These are phyloP conservation scores for Brasenia schreberi DNA, from an alignment of 164 flowering plant genomes.

Conservation along the genomic window DNA sequence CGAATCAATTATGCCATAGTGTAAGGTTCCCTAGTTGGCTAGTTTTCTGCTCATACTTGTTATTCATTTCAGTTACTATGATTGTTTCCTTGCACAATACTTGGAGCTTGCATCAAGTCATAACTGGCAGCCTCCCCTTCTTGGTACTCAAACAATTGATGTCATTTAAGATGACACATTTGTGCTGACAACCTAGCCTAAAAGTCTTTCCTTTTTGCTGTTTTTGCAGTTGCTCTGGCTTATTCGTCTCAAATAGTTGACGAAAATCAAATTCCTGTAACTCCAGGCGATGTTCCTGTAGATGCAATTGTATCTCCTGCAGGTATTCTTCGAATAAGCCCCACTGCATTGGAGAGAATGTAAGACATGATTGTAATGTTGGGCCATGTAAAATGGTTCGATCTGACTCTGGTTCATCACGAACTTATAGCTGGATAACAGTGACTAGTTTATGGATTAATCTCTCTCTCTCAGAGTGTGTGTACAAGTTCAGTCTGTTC, in stretches of 20 bases:
- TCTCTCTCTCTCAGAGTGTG: too few relatives aligned
- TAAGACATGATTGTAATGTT: not conserved
- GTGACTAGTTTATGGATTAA: too few relatives aligned
- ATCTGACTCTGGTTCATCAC: too few relatives aligned
- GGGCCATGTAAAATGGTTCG: not conserved
- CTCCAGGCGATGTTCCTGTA: constrained; percentile 53
- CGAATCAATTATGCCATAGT: not conserved
- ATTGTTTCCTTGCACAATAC: constrained; percentile 61
- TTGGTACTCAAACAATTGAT: constrained; percentile 29
- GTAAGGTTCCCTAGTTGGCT: too few relatives aligned
- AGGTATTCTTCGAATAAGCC: constrained; percentile 63
- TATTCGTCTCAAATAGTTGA: constrained; percentile 79
- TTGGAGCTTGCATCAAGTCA: constrained; percentile 49
- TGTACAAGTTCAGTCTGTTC: too few relatives aligned
- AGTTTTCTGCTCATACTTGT: not conserved
- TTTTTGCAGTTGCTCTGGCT: constrained; percentile 73
- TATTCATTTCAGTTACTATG: constrained; percentile 55
- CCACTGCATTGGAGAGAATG: constrained; percentile 40
- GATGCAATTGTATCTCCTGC: constrained; percentile 79
- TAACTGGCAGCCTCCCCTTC: constrained; percentile 75
- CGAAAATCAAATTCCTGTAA: constrained; percentile 59
- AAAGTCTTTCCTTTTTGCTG: not conserved
- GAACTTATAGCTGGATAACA: too few relatives aligned
- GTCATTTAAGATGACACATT: not conserved
- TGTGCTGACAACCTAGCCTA: too few relatives aligned